phyloP scores from a whole-genome alignment of 331 rosid species.

The Ulmus americana region DNA sequence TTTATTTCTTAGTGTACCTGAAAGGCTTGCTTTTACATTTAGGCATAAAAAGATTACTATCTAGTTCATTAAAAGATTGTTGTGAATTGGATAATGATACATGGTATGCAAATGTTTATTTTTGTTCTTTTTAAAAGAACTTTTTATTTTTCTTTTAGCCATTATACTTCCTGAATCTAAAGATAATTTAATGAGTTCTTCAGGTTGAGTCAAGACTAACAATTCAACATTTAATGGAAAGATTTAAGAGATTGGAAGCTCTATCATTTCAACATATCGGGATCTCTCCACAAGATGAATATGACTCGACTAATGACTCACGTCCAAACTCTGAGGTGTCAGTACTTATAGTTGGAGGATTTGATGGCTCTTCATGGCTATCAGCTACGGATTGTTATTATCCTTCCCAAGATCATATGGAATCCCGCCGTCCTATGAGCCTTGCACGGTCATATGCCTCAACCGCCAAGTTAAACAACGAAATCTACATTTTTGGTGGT shows the following conservation, averaged over 20 bases:
- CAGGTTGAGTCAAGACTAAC: slow-evolving; percentile 36
- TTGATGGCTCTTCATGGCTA: slow-evolving; percentile 28
- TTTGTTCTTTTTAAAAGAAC: no score
- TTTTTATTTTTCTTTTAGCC: background rate
- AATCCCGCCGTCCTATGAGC: slow-evolving; percentile 36
- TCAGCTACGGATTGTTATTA: slow-evolving; percentile 28
- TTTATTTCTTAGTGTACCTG: background rate
- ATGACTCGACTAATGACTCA: slow-evolving; percentile 4
- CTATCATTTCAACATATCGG: slow-evolving; percentile 7
- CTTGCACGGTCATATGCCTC: slow-evolving; percentile 25
- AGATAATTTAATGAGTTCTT: slow-evolving; percentile 12
- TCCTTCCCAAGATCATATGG: slow-evolving; percentile 28
- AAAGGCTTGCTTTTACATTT: background rate
- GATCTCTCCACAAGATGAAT: background rate
- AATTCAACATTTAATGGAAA: slow-evolving; percentile 30
- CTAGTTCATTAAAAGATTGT: background rate
- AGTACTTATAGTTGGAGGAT: slow-evolving; percentile 39
- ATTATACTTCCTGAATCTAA: background rate
- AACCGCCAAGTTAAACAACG: slow-evolving; percentile 31
- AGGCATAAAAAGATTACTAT: background rate
- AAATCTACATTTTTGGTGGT: slow-evolving; percentile 40
- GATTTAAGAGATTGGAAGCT: slow-evolving; percentile 19
- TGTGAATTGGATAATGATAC: background rate
- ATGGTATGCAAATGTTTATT: background rate
- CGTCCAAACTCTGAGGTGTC: slow-evolving; percentile 22